Evolutionary conservation across 805 yeast species (phyloP).

Genomic region (Candida ponderosae): DNA sequence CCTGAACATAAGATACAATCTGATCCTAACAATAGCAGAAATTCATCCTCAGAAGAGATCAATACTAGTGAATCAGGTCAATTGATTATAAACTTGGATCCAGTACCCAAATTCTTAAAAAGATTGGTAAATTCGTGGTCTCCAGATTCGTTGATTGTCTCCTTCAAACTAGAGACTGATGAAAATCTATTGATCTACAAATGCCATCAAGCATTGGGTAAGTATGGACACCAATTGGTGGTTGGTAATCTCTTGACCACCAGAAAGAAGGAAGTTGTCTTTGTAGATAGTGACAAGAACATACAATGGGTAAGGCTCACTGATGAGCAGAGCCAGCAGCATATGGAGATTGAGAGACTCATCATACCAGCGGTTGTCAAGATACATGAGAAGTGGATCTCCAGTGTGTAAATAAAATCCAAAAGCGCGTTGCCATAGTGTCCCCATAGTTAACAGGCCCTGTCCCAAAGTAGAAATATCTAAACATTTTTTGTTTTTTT

Average conservation of each 20-base stretch:
- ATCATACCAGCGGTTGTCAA: conserved; percentile 72
- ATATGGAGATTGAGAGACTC: conserved; percentile 64
- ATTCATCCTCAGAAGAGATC: conserved; percentile 1
- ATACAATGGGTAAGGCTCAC: conserved; percentile 44
- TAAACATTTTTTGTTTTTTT: too few relatives aligned
- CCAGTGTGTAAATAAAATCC: too few relatives aligned
- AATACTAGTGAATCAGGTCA: conserved; percentile 41
- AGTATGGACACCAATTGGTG: conserved; percentile 90
- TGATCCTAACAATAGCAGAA: conserved; percentile 40
- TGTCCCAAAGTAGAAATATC: too few relatives aligned
- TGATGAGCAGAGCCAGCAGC: conserved; percentile 29
- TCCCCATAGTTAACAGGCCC: background rate
- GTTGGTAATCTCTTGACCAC: conserved; percentile 90
- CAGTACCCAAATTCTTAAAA: conserved; percentile 90
- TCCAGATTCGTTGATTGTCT: conserved; percentile 86
- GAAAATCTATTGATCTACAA: conserved; percentile 58
- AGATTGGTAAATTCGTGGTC: conserved; percentile 92
- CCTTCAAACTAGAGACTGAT: conserved; percentile 93
- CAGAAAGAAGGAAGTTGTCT: conserved; percentile 80
- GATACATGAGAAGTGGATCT: conserved; percentile 59
- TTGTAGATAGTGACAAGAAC: conserved; percentile 48
- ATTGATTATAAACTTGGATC: conserved; percentile 79
- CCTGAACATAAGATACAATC: conserved; percentile 96
- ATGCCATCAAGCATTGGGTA: conserved; percentile 67
- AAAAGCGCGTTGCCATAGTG: background rate